Base-by-base conservation (phyloP, 78 protist genomes). In the Chrysochromulina tobinii region DNA sequence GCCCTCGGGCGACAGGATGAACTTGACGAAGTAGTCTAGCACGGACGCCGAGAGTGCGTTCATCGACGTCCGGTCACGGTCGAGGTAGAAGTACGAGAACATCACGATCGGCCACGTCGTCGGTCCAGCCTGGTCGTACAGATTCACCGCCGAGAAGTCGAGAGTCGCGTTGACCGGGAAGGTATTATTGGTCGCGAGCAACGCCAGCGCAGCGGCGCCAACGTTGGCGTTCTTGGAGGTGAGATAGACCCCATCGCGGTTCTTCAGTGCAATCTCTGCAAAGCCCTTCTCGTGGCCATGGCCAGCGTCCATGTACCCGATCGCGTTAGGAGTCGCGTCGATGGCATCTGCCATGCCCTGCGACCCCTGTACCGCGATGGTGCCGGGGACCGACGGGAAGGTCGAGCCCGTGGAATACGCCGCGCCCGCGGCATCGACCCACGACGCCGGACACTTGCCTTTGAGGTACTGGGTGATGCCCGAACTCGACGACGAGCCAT, bases 281-380 rank as follows among this genome's bases (percentile, higher is more conserved):
- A 86, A 59, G 77, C 57, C 57, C 4, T 23, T 48, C 59, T 59
- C 89, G 67, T 66, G 38, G 6, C 79, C 89, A 21, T 86, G 89
- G 38, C 89, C 89, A 0, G 89, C 20, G 59, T 86, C 89, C 4
- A 86, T 59, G 89, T 86, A 86, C 48, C 79, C 89, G 50, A 86
- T 86, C 20, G 89, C 73, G 55, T 18, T 4, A 14, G 9, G 20
- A 14, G 20, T 25, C 51, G 59, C 14, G 4, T 27, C 59, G 51
- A 86, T 15, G n/a, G 20, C 27, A 14, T 3, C 48, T 7, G 89
- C 20, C 89, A 86, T 86, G 38, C 58, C 77, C 1, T 55, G 12
- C 14, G 89, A 86, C 58, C 89, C 89, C 50, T 86, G 48, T 27
- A 4, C 48, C 25, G 64, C 7, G 23, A 1, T 50, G 23, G 77